Evolutionary conservation across 2,329 filamentous ascomycete species (phyloP).

Genomic region (Colletotrichum chrysophilum): DNA sequence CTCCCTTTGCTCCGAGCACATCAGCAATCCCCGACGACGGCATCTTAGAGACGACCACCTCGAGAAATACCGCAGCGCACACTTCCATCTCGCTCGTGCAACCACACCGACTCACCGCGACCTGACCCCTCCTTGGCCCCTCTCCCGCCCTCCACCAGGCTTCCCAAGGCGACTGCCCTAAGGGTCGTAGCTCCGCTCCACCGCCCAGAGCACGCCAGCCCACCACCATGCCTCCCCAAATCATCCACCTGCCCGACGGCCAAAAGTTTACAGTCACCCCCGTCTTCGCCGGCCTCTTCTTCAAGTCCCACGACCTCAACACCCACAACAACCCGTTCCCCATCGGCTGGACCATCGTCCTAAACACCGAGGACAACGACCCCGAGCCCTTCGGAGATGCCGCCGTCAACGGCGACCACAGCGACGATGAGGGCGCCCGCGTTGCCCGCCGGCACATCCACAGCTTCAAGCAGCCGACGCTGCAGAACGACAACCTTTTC

Average conservation of each 20-base stretch:
- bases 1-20: not conserved
- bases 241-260: slow-evolving; percentile 83
- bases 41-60: not conserved
- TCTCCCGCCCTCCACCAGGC: not conserved
- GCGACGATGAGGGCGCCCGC: slow-evolving; percentile 29
- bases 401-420: slow-evolving; percentile 32
- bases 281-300: slow-evolving; percentile 90
- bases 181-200: not conserved
- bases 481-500: slow-evolving; percentile 82
- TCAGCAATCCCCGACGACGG: not conserved
- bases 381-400: not conserved
- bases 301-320: slow-evolving; percentile 81
- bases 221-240: slow-evolving; percentile 39
- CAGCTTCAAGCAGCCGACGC: slow-evolving; percentile 76
- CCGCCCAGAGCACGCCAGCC: not conserved
- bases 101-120: not conserved
- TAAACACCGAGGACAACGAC: slow-evolving; percentile 68
- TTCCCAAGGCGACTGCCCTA: not conserved
- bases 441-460: slow-evolving; percentile 51
- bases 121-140: not conserved
- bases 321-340: slow-evolving; percentile 75
- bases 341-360: slow-evolving; percentile 86
- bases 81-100: not conserved
- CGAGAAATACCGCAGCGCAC: not conserved
- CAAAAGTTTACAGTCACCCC: slow-evolving; percentile 81